Base-by-base conservation (phyloP, 202 grass and related monocot genomes). In the Elaeis oleifera region DNA sequence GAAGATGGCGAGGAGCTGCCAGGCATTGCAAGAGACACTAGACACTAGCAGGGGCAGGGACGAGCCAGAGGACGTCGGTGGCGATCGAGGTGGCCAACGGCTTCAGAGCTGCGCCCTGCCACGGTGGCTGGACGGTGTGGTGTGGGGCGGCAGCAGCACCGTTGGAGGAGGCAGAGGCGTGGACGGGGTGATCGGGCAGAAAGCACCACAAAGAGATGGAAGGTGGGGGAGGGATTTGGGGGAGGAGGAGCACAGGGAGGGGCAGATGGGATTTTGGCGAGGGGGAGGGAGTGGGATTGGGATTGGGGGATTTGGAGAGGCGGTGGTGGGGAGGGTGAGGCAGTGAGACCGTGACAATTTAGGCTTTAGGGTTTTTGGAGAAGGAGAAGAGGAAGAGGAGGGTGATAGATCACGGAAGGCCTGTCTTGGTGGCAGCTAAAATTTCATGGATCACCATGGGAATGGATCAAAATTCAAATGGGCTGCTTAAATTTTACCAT, bases 1-100 rank as follows among this genome's bases (percentile, higher is more conserved):
- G 65, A 97, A 97, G 53, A 97, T 77, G 23, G 92, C 74, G 1
- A 97, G 88, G 0, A 97, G 92, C 82, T 91, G 84, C 88, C 92
- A 97, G 61, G 88, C 88, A 68, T 89, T 89, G 53, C 74, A 79
- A 3, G 88, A 61, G 19, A 97, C 92, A 4, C 92, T 20, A 20
- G 20, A 20, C 20, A 20, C 20, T 88, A 0, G 92, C 26, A 5
- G 92, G 92, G 0, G 88, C 11, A 0, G 92, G 88, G 53, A 92
- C 3, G 54, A 97, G 1, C 92, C 92, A 92, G 68, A 97, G 36
- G 16, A 80, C 71, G 1, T 84, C 92, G 0, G 80, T 89, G 4
- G 80, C 81, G 51, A 97, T 51, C 23, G 82, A 58, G 3, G 74
- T 74, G 14, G 84, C 65, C 15, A 97, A 76, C 3, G 88, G 88